Base-by-base conservation (phyloP, 257 asterid genomes). In the Solanum boliviense region DNA sequence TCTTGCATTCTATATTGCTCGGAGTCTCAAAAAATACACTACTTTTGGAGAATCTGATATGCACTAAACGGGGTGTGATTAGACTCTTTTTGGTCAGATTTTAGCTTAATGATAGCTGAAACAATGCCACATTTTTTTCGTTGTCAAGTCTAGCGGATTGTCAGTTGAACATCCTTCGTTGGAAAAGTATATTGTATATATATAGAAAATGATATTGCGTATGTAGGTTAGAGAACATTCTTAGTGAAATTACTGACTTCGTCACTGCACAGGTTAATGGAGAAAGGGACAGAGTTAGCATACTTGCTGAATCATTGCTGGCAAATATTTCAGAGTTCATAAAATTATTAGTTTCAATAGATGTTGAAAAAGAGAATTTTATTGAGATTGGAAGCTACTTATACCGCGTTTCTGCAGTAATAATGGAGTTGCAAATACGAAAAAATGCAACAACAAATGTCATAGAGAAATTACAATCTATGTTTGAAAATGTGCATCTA, bases 351-450 rank as follows among this genome's bases (percentile, higher is more conserved):
- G 89, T 85, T 48, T 88, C 82, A 72, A 87, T 92, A 87, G 94
- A 91, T 75, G 78, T 85, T 75, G 94, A 95, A 86, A 89, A 87
- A 46, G 95, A 94, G 86, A 87, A 81, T 35, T 93, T 94, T 90
- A 81, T 89, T 7, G 91, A 90, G 84, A 90, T 94, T 8, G 94
- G 98, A 36, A 93, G 96, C 92, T 94, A 91, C 88, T 91, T 95
- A 25, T 94, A 95, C 87, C 93, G 98, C 10, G 92, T 91, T 9
- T 93, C 96, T 2, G 87, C 90, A 8, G 88, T 93, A 21, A 88
- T 95, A 87, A 90, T 86, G 94, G 98, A 95, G 92, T 90, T 93
- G 83, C 93, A 75, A 36, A 84, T 87, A 58, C 92, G 88, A 88
- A 79, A 89, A 90, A 92, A 85, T 46, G 92, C 88, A 32, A 93